Evolutionary conservation across 2,329 filamentous ascomycete species (phyloP), one percentile per base, ranked within the genome.

Genomic region (Stagonosporopsis cucurbitacearum): DNA sequence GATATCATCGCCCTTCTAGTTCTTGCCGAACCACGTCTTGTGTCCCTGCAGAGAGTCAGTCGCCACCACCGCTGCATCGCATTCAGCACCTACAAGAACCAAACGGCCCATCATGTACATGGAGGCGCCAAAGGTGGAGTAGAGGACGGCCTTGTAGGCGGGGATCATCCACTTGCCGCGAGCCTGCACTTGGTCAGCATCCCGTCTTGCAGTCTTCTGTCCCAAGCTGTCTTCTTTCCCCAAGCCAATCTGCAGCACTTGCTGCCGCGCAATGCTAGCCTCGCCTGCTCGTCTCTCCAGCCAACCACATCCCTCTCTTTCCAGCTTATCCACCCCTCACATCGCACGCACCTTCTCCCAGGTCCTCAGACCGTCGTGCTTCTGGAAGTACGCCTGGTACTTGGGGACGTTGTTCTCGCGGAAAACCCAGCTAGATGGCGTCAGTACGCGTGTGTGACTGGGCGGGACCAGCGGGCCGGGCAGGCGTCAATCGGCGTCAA

Each of bases 51-150:
- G 11, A 6, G 20, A 12, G 54, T 57, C 44, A 57, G 54, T 19
- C 19, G 35, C 5, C 11, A 17, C 30, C 11, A 12, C 7, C 1
- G 17, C 11, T 11, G n/a, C 5, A 12, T 2, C 35, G 5, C 4
- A 1, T 9, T 4, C 22, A 4, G 2, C 35, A 67, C 77, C 37
- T 75, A 79, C 78, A 40, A 87, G 74, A 63, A 90, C 80, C 81
- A 90, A 86, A 75, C 90, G 88, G 75, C 82, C 79, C 81, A 89
- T 87, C 80, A 88, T 88, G 81, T 90, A 94, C 78, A 91, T 79
- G 62, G 71, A 80, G 90, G 88, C 82, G 72, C 79, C 81, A 68
- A 87, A 78, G 70, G 81, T 82, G 67, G 85, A 85, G 81, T 82
- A 89, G 47, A 91, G 78, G 52, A 87, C 64, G 68, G 82, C 73